These are phyloP conservation scores for Hirschfeldia incana DNA, from an alignment of 345 rosid species.

Conservation along the genomic window DNA sequence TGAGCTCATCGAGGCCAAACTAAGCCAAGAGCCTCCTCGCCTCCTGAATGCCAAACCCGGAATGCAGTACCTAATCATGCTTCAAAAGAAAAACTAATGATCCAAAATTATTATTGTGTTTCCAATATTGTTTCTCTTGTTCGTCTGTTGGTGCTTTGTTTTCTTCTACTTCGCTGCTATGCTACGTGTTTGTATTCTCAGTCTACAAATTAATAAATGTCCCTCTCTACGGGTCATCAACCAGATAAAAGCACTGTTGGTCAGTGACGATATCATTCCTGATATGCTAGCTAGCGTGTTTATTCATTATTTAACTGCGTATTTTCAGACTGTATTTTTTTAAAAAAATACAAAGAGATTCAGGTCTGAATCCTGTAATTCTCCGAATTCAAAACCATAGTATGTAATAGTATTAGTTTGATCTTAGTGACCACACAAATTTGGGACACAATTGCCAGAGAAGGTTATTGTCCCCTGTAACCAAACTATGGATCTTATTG, in stretches of 20 bases:
- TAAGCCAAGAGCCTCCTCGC: background rate
- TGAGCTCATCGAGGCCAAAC: conserved; percentile 19
- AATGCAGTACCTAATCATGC: conserved; percentile 28
- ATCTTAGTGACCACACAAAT: no score
- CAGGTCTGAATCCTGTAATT: no score
- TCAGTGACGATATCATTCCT: background rate
- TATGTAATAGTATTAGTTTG: no score
- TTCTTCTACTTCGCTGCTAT: background rate
- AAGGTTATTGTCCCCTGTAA: no score
- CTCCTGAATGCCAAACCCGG: conserved; percentile 16
- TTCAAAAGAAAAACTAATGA: conserved; percentile 11
- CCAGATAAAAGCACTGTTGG: background rate
- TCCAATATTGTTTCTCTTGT: background rate
- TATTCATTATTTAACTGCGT: no score
- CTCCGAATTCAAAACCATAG: no score
- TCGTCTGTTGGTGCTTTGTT: background rate
- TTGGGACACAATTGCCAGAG: no score
- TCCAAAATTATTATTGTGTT: background rate
- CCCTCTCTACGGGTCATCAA: background rate
- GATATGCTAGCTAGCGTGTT: background rate
- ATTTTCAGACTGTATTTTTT: no score
- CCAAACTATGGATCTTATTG: no score
- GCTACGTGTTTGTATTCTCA: background rate
- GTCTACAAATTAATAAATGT: background rate
- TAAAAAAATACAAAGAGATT: no score